Base-by-base conservation (phyloP, 768 basidiomycete genomes). In the Chlorophyllum brunneum region DNA sequence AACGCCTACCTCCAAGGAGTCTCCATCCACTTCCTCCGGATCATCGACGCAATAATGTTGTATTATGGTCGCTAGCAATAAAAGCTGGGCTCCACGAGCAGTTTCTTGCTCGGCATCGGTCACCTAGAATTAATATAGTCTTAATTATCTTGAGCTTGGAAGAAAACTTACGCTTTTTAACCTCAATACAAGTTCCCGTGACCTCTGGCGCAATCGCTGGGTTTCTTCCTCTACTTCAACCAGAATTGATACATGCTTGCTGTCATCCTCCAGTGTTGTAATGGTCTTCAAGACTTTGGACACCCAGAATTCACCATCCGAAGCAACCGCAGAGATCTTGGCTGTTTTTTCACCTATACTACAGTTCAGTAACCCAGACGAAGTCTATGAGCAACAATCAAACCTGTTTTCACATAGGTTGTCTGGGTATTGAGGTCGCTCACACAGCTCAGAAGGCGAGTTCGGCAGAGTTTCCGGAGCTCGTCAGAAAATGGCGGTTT, bases 291-390 rank as follows among this genome's bases (percentile, higher is more conserved):
- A 71, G 8, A 82, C 79, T 61, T 82, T 82, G 2, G 81, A 75
- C 7, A 88, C 72, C 93, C 93, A 97, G 55, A 90, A 81, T 59
- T 85, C 78, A 24, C 91, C 90, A 53, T 89, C 79, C 5, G 82
- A 77, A 31, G 86, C 80, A 18, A 80, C 79, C 1, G 80, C 86
- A 15, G 78, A 65, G n/a, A 75, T 63, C 63, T 83, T 87, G 18
- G 66, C 66, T 1, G 74, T 66, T 56, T 79, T 82, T 36, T 81
- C 79, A 30, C 72, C 81, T 62, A 33, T 33, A n/a, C 27, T 22
- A 22, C 43, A 38, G 26, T 22, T 23, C 27, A 29, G n/a, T 29
- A 30, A n/a, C 20, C 15, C 9, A 31, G 5, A 59, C 71, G 26
- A 44, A 2, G 20, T 40, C 3, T 5, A 33, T n/a, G 18, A 4